Evolutionary conservation across 768 basidiomycete genomes (phyloP), one percentile per base, ranked within the genome.

Genomic region (Pholiota molesta): DNA sequence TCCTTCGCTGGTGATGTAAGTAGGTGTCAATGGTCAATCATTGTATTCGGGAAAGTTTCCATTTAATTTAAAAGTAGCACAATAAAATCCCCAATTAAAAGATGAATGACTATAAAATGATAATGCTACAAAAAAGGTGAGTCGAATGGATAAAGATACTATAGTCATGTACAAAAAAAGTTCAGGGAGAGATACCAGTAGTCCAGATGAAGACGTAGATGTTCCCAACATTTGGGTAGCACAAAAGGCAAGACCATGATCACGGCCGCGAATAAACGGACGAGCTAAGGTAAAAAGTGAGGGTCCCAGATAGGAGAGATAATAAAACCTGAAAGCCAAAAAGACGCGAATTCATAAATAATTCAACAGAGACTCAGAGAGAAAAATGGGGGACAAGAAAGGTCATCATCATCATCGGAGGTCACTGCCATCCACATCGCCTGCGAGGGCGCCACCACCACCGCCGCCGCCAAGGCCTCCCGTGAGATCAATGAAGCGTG

Each of bases 401-500:
- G 8, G 26, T 31, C 49, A 7, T 33, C 19, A 45, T 31, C 49
- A 7, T 33, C 19, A 45, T 47, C 52, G 23, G 28, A 28, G 42
- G 11, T 6, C 31, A 26, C 17, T 52, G 23, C 17, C 28, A 13
- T 31, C 59, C 19, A 19, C 71, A 53, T 58, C 59, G 13, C 52
- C 65, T n/a, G 39, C 62, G 14, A 55, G 54, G 19, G 62, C 62
- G 5, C 60, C 59, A 17, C 51, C 65, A 26, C 26, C 26, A n/a
- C 45, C 63, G 10, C 57, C 57, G 28, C 63, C 62, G 6, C 56
- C 65, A 39, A 54, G 49, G 17, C 51, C 62, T 16, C 63, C 69
- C 52, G 76, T 71, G 45, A 94, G 74, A 73, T 94, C 91, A 66
- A 95, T 93, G 75, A 90, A 92, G 70, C 86, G 79, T 70, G 94